Evolutionary conservation across 176 grass and related monocot genomes (phyloP), one percentile per base, ranked within the genome.

Genomic region (Thalia dealbata): DNA sequence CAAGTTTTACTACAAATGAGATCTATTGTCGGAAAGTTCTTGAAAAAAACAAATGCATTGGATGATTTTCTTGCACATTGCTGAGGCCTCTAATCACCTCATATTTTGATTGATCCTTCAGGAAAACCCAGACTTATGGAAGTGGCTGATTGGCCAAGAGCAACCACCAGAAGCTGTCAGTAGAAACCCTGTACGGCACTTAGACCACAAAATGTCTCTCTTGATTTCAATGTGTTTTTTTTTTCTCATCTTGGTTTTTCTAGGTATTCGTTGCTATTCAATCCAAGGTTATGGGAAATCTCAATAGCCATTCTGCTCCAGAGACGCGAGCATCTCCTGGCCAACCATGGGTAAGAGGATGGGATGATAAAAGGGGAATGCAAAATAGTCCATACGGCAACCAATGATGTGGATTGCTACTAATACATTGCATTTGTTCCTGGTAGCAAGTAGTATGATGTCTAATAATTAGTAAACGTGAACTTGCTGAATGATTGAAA

Each of bases 41-140:
- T 58, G 3, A 2, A 48, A 48, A 48, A 48, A 48, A 48, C 45
- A 48, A 48, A 10, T 48, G 11, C 11, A 8, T 10, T 7, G 11
- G 1, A 10, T 48, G 11, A 48, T 2, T 13, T 48, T 48, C 45
- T 13, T 8, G 11, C 45, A 48, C 11, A 48, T 2, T 48, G 11
- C 11, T 48, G 30, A 24, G 29, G 26, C 2, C 26, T 15, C 29
- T 26, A 64, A 14, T 64, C 26, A 64, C 26, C 7, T 64, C 29
- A 1, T 13, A 15, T 35, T 7, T 12, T 0, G 27, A 16, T 35
- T 7, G 27, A 69, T 82, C 52, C 52, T 84, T 75, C 87, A 99
- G 90, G 95, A 99, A 77, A 93, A 99, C 70, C 90, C 90, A 76
- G 87, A 99, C 79, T 77, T 99, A 62, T 91, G 95, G 95, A 99